These are phyloP conservation scores for Cladosporium sp. DNA, from an alignment of 2,329 filamentous ascomycete genomes.

Conservation along the genomic window DNA sequence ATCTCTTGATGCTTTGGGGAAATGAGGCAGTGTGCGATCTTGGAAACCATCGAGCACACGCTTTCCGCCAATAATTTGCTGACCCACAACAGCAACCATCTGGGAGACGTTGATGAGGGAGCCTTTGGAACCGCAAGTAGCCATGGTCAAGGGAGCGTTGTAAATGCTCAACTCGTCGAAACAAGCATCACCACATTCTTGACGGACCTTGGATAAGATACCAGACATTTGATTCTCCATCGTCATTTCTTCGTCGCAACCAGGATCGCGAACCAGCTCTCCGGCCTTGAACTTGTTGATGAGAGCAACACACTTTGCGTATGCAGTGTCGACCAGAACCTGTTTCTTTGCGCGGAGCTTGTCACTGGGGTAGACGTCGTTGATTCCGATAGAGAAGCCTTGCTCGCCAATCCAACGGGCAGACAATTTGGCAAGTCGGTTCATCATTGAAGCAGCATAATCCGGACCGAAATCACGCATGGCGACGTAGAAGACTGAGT, in stretches of 20 bases:
- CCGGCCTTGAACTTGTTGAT: constrained; percentile 76
- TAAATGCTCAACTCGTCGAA: constrained; percentile 83
- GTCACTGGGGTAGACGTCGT: constrained; percentile 81
- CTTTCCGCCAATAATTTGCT: constrained; percentile 92
- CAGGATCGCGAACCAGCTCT: constrained; percentile 77
- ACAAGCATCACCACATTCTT: constrained; percentile 85
- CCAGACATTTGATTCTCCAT: constrained; percentile 87
- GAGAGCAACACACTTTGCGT: constrained; percentile 73
- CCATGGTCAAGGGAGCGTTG: constrained; percentile 95
- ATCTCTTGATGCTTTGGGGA: constrained; percentile 85
- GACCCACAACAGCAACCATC: constrained; percentile 95
- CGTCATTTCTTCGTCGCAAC: constrained; percentile 86
- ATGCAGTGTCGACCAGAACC: constrained; percentile 69
- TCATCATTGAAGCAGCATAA: constrained; percentile 86
- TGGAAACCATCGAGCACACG: constrained; percentile 96
- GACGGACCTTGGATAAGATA: constrained; percentile 85
- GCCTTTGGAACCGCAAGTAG: constrained; percentile 93
- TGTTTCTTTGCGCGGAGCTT: constrained; percentile 69
- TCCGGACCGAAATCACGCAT: constrained; percentile 91
- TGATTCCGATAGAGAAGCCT: constrained; percentile 94
- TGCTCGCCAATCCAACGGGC: constrained; percentile 83
- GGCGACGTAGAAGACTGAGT: constrained; percentile 95
- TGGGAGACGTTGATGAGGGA: constrained; percentile 97
- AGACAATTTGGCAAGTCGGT: constrained; percentile 82
- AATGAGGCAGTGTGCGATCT: constrained; percentile 89